Conservation (phyloP, 2,329 filamentous ascomycete genomes). For the Amauroascus niger region DNA sequence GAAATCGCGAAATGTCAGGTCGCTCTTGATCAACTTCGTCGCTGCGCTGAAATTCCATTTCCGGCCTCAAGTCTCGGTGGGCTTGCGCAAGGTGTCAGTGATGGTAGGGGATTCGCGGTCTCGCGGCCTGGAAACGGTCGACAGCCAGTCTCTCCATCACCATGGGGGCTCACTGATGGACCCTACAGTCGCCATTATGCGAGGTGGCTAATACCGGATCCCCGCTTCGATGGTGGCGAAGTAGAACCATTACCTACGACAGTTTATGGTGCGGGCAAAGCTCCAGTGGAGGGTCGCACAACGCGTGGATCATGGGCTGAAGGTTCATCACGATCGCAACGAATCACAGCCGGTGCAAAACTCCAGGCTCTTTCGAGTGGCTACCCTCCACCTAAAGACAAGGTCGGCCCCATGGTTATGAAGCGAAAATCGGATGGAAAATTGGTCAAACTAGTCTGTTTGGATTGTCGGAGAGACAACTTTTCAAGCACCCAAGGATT, state of each 20-base stretch:
- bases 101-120: constrained; percentile 63
- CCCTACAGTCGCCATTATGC: constrained; percentile 91
- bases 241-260: constrained; percentile 21
- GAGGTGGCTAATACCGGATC: constrained; percentile 87
- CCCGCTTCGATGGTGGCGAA: constrained; percentile 64
- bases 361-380: constrained; percentile 60
- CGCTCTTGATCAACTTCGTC: constrained; percentile 83
- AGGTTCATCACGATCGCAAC: constrained; percentile 47
- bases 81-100: constrained; percentile 59
- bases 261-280: constrained; percentile 29
- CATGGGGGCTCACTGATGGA: constrained; percentile 83
- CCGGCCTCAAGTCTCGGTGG: constrained; percentile 54
- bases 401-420: constrained; percentile 71
- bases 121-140: constrained; percentile 52
- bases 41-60: constrained; percentile 86
- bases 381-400: constrained; percentile 66
- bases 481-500: constrained; percentile 98
- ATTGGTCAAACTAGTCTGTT: constrained; percentile 80
- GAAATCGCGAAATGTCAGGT: constrained; percentile 93
- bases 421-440: constrained; percentile 73
- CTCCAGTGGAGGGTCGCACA: constrained; percentile 58
- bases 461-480: constrained; percentile 78
- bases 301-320: constrained; percentile 67
- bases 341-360: constrained; percentile 53
- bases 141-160: constrained; percentile 66